Evolutionary conservation across 352 stramenopile species (phyloP).

Genomic region (Globisporangium irregulare): DNA sequence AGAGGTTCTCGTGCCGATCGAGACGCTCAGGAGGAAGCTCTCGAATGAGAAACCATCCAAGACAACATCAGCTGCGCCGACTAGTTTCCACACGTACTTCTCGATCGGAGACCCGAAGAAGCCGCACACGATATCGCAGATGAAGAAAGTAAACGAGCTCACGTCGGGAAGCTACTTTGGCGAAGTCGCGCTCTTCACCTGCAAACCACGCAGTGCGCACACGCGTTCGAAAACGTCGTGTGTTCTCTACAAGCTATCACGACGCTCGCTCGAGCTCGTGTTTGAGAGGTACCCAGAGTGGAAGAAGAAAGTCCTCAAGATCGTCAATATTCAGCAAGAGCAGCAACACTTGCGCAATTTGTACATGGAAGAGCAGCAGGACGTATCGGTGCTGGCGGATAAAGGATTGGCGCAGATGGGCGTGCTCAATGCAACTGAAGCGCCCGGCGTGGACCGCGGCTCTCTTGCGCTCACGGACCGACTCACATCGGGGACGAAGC

Average conservation of each 20-base stretch:
- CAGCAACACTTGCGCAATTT: slow-evolving; percentile 40
- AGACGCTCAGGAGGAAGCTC: slow-evolving; percentile 9
- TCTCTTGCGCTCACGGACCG: background rate
- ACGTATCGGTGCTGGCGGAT: slow-evolving; percentile 15
- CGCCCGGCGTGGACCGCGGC: slow-evolving; percentile 4
- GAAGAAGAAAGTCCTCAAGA: slow-evolving; percentile 57
- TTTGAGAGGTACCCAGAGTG: slow-evolving; percentile 65
- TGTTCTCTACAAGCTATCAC: slow-evolving; percentile 52
- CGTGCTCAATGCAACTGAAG: slow-evolving; percentile 7
- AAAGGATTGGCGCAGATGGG: slow-evolving; percentile 20
- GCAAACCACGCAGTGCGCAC: slow-evolving; percentile 42
- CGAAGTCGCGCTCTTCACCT: slow-evolving; percentile 51
- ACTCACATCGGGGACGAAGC: background rate
- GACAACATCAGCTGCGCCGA: background rate
- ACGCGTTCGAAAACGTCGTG: slow-evolving; percentile 50
- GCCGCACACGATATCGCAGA: slow-evolving; percentile 21
- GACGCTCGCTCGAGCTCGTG: slow-evolving; percentile 47
- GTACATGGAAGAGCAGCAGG: slow-evolving; percentile 61
- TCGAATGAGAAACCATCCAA: background rate
- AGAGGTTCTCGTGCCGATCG: slow-evolving; percentile 37
- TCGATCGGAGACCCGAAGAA: slow-evolving; percentile 23
- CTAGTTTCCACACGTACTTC: slow-evolving; percentile 5
- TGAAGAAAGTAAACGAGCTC: slow-evolving; percentile 64
- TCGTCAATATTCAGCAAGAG: slow-evolving; percentile 49
- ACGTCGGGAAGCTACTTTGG: slow-evolving; percentile 51